Evolutionary conservation across 192 early-diverging fungal genomes (phyloP), one percentile per base, ranked within the genome.

Genomic region (Coemansia sp.): DNA sequence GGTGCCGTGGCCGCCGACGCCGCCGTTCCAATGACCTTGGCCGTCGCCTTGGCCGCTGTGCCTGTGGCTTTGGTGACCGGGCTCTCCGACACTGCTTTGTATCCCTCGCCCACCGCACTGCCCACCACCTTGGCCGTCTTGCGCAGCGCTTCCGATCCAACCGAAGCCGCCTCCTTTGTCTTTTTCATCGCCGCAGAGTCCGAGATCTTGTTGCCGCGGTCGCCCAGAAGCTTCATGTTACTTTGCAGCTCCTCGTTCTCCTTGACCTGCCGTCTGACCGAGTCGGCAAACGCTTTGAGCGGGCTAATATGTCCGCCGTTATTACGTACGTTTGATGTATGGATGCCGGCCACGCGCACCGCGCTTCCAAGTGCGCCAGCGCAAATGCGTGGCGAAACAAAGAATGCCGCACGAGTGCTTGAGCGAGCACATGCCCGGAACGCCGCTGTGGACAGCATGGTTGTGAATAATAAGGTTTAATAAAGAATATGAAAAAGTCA

Each of bases 211-310:
- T 85, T 88, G 25, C 87, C 82, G 66, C 89, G 89, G 42, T 92
- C 95, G 53, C 86, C 87, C 28, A 99, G 78, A 57, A 88, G 89
- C 87, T 97, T 94, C 59, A 98, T 88, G 73, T 93, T 90, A 28
- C 91, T 73, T 64, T 96, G 90, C 17, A 99, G 76, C 64, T 98
- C 95, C 77, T 93, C 85, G 81, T 94, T 97, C 81, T 98, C 95
- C 75, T 91, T 85, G 55, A 94, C 84, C 83, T 99, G 96, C 47
- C 91, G 88, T 72, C 90, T 91, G 50, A 98, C 72, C 0, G 93
- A 94, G 54, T 95, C 88, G n/a, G 88, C 75, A 77, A 98, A 98
- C 20, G 87, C 90, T 60, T 83, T 71, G 66, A 95, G 69, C 57
- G 92, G 87, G 62, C 79, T 85, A 50, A 74, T 52, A 20, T 81